phyloP scores from a whole-genome alignment of 2,329 filamentous ascomycete species.

The Knoxdaviesia proteae region DNA sequence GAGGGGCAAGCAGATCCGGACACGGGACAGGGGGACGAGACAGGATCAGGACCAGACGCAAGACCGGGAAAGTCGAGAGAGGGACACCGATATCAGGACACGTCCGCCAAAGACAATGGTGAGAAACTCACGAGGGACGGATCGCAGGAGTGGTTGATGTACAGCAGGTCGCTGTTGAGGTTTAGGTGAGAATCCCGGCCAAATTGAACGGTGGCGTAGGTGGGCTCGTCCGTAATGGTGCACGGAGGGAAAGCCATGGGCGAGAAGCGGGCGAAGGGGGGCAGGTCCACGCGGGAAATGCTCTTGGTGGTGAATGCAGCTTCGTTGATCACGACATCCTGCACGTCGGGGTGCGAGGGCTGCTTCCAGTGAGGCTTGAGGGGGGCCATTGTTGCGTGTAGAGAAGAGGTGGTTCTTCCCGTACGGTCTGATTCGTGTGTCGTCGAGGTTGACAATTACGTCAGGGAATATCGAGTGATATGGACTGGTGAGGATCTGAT shows the following conservation, averaged over 20 bases:
- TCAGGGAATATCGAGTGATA: too few relatives aligned
- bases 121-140: constrained; percentile 34
- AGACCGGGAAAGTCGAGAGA: too few relatives aligned
- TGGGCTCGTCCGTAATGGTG: constrained; percentile 29
- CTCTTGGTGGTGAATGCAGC: constrained; percentile 38
- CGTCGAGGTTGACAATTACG: too few relatives aligned
- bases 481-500: too few relatives aligned
- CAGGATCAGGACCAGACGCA: too few relatives aligned
- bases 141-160: constrained; percentile 49
- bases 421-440: too few relatives aligned
- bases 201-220: constrained; percentile 44
- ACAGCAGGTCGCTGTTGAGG: constrained; percentile 44
- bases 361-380: constrained; percentile 36
- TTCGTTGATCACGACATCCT: constrained; percentile 32
- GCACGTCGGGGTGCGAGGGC: constrained; percentile 37
- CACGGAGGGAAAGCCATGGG: constrained; percentile 45
- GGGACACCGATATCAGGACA: too few relatives aligned
- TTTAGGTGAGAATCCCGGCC: constrained; percentile 33
- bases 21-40: too few relatives aligned
- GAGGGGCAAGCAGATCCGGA: too few relatives aligned
- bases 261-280: constrained; percentile 44
- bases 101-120: background rate
- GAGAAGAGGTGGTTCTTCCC: too few relatives aligned
- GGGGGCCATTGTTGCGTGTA: constrained; percentile 24
- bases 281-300: constrained; percentile 29